Conservation (phyloP, 805 yeast genomes). For the Kregervanrija fluxuum region DNA sequence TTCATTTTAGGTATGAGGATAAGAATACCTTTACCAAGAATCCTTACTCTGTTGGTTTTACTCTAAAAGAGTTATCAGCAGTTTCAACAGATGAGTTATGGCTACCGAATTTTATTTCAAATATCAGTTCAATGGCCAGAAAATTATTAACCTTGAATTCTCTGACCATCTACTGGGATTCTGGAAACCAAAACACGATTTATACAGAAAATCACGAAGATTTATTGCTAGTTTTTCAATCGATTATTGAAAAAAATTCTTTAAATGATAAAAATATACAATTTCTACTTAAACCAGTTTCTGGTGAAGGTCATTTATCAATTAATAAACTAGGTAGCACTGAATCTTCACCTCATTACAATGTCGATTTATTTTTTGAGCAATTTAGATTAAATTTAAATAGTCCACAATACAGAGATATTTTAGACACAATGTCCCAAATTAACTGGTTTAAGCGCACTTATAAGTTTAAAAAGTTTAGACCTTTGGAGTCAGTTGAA, state of each 20-base stretch:
- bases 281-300: constrained; percentile 75
- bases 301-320: constrained; percentile 78
- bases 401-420: constrained; percentile 75
- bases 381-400: constrained; percentile 86
- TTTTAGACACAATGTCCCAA: constrained; percentile 73
- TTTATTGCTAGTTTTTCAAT: constrained; percentile 41
- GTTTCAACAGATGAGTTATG: constrained; percentile 81
- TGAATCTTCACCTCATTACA: constrained; percentile 57
- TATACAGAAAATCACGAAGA: constrained; percentile 40
- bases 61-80: constrained; percentile 82
- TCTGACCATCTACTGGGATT: constrained; percentile 78
- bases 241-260: constrained; percentile 29
- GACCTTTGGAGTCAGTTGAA: constrained; percentile 49
- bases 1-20: constrained; percentile 91
- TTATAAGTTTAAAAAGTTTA: constrained; percentile 59
- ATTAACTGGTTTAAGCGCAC: constrained; percentile 75
- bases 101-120: constrained; percentile 79
- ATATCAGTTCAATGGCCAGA: constrained; percentile 57
- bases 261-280: constrained; percentile 31
- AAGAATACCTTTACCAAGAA: constrained; percentile 55
- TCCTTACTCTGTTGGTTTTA: constrained; percentile 79
- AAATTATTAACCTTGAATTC: constrained; percentile 71
- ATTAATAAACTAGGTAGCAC: constrained; percentile 76
- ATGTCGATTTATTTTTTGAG: constrained; percentile 71
- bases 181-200: constrained; percentile 44